Evolutionary conservation across 257 asterid genomes (phyloP).

Genomic region (Paulownia fortunei): DNA sequence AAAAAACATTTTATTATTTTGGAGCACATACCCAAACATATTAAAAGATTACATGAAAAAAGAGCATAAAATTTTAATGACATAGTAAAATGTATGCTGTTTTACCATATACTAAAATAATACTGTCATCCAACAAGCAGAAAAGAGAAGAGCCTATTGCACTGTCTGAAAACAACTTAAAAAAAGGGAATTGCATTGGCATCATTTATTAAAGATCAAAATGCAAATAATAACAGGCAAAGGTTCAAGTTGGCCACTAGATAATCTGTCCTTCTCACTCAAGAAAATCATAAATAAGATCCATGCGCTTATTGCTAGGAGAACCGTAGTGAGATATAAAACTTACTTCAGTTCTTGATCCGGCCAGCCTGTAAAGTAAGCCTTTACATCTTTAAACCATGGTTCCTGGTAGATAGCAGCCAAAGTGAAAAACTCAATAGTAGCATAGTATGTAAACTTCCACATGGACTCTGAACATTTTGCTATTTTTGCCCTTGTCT

Average conservation of each 20-base stretch:
- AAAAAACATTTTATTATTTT: too few relatives aligned
- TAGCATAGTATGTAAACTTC: conserved; percentile 84
- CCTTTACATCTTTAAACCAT: conserved; percentile 71
- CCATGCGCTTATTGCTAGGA: conserved; percentile 7
- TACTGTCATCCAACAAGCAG: not conserved
- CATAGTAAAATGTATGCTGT: too few relatives aligned
- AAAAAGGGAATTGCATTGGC: not conserved
- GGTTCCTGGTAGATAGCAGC: conserved; percentile 59
- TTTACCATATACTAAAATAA: not conserved
- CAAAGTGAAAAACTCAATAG: conserved; percentile 66
- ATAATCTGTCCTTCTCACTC: conserved; percentile 14
- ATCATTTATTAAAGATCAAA: conserved; percentile 2
- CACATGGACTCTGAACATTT: conserved; percentile 98
- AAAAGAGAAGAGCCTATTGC: not conserved
- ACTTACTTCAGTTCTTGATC: conserved; percentile 73
- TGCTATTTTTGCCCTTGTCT: conserved; percentile 63
- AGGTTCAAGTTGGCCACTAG: not conserved
- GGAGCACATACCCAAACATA: not conserved
- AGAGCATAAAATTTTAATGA: too few relatives aligned
- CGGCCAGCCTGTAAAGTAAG: conserved; percentile 87
- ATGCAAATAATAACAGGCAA: not conserved
- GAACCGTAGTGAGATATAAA: conserved; percentile 6
- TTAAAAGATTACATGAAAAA: too few relatives aligned
- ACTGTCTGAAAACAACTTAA: not conserved
- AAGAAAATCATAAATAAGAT: conserved; percentile 11